Base-by-base conservation (phyloP, 176 grass and related monocot genomes). In the Pontederia crassipes region DNA sequence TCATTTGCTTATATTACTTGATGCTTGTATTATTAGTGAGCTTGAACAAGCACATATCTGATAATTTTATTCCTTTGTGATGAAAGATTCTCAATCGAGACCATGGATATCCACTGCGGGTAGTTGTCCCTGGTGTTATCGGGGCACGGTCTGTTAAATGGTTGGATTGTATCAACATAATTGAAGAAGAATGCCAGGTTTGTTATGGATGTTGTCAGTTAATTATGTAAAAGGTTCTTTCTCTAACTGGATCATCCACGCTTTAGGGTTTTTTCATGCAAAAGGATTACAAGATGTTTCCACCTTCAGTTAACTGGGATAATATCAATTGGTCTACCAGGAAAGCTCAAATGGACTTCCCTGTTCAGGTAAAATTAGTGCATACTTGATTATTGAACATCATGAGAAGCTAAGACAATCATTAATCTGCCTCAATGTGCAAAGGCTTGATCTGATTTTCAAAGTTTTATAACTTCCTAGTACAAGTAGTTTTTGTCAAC, bases 221-320 rank as follows among this genome's bases (percentile, higher is more conserved):
- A 46, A 6, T 68, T 2, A 11, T 48, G 46, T 1, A 12, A 4
- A 49, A 57, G 26, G 75, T 32, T 65, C 49, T 61, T 55, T 16
- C 59, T 15, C 10, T 48, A 57, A 65, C 28, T 62, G 2, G 54
- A 46, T 51, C 49, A 57, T 57, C 48, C 61, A 48, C 15, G 24
- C 26, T 74, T 20, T 32, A 83, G 80, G 80, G 80, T 11, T 83
- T 77, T 64, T 83, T 83, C 52, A 83, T 83, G 80, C 74, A 75
- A 52, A 83, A 83, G 59, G 80, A 83, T 58, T 83, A 83, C 63
- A 83, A 83, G 62, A 83, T 78, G 80, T 83, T 83, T 52, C 69
- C 80, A 45, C 80, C 80, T 60, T 73, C 80, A 58, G 69, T 83
- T 17, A 58, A 77, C 65, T 83, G 80, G 80, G 80, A 83, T 69